Percentiles rank a stretch among this genome's conserved stretches.
Conservation (phyloP, 163 green algal species). For the Volvox carteri region DNA sequence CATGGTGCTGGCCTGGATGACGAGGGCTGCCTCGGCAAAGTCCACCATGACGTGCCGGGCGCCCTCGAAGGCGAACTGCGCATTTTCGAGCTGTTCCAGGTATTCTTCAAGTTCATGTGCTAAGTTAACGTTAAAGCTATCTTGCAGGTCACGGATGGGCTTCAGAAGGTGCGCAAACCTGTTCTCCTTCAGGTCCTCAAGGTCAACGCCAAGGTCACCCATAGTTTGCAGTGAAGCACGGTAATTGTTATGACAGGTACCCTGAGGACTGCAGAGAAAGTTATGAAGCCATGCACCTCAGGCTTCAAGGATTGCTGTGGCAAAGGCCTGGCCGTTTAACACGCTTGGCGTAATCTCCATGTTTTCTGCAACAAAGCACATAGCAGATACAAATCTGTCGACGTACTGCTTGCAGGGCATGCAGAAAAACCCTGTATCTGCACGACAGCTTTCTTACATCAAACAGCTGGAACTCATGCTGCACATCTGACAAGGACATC, state of each 20-base stretch:
- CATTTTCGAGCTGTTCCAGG: constrained; percentile 84
- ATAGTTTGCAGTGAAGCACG: too few relatives aligned
- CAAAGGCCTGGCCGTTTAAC: too few relatives aligned
- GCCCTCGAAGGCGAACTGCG: constrained; percentile 61
- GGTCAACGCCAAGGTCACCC: constrained; percentile 7
- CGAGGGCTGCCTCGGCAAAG: constrained; percentile 91
- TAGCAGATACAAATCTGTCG: too few relatives aligned
- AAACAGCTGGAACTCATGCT: not conserved
- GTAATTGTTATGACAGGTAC: too few relatives aligned
- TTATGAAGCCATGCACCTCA: not conserved
- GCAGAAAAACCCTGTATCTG: too few relatives aligned
- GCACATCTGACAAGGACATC: not conserved
- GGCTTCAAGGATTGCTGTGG: too few relatives aligned
- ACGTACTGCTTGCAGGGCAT: too few relatives aligned
- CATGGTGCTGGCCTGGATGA: constrained; percentile 90
- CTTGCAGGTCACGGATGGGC: constrained; percentile 88
- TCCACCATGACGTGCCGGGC: constrained; percentile 73
- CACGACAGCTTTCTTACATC: not conserved
- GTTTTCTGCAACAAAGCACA: too few relatives aligned
- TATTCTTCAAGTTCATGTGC: constrained; percentile 93
- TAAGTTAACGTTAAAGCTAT: constrained; percentile 92
- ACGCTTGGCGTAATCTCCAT: too few relatives aligned
- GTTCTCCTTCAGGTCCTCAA: constrained; percentile 58
- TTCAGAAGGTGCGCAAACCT: constrained; percentile 85
- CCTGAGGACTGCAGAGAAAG: not conserved